These are phyloP conservation scores for Sinapis alba DNA, from an alignment of 441 rosid species.

Conservation along the genomic window DNA sequence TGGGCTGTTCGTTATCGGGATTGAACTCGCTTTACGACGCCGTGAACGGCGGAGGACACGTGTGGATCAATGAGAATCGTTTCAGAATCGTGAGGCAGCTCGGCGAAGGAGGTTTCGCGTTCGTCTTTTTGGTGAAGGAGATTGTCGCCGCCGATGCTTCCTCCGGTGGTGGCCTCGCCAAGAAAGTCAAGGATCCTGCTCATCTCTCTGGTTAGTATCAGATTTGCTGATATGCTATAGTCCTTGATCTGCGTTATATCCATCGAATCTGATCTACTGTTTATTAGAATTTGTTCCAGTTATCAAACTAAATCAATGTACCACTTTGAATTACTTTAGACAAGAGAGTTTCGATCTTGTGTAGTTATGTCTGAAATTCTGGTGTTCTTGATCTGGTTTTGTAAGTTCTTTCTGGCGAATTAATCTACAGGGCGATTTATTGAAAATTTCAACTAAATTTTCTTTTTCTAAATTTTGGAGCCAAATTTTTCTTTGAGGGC, in stretches of 20 bases:
- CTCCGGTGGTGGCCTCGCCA: conserved; percentile 61
- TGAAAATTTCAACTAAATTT: no score
- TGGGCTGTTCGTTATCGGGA: conserved; percentile 98
- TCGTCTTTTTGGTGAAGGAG: conserved; percentile 85
- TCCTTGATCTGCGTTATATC: conserved; percentile 18
- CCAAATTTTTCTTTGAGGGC: no score
- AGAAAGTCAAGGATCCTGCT: conserved; percentile 88
- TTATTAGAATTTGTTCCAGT: neutral
- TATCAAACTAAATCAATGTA: conserved; percentile 20
- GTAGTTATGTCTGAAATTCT: neutral
- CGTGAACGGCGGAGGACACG: conserved; percentile 90
- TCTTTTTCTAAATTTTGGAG: no score
- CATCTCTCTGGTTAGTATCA: conserved; percentile 80
- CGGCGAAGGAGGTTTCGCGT: conserved; percentile 99
- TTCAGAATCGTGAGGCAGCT: conserved; percentile 91
- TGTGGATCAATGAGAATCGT: conserved; percentile 98
- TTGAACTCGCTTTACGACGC: conserved; percentile 92
- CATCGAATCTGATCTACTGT: conserved; percentile 15
- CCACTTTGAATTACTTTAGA: neutral
- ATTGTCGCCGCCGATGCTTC: conserved; percentile 61
- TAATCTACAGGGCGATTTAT: no score
- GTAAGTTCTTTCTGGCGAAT: neutral
- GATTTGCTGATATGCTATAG: neutral
- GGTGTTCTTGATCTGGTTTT: neutral
- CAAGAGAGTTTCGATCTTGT: neutral